Evolutionary conservation across 768 basidiomycete species (phyloP), one percentile per base, ranked within the genome.

Genomic region (Tulasnella sp.): DNA sequence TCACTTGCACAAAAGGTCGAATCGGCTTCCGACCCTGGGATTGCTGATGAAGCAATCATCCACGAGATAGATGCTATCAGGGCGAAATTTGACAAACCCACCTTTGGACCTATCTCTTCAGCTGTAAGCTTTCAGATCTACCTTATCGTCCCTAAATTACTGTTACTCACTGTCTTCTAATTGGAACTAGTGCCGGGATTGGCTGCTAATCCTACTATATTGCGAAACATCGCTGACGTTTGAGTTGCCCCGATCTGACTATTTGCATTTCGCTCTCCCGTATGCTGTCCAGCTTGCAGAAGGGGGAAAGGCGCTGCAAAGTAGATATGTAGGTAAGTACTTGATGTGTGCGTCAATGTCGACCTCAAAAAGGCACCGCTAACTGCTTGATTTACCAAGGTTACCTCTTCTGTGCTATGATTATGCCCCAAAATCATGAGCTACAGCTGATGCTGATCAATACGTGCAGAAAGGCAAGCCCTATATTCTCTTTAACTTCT

Each of bases 401-500:
- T 10, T 89, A 89, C 65, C 64, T 81, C 5, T 88, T 85, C 61
- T 88, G 86, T 60, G 64, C 72, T 47, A 77, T 83, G 60, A 63
- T 84, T 19, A 85, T 90, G 78, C 74, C 77, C 33, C 59, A 67
- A 6, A 63, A 71, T 32, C 77, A 87, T 59, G 84, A 87, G 54
- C 68, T 88, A 28, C 74, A 77, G 45, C 68, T 91, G 20, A 87
- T 91, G 81, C 71, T 89, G 19, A 79, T 90, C 53, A 91, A 91
- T 58, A 88, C 87, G 4, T 62, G 88, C 29, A 78, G 85, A 56
- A 90, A 90, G 73, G 87, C 79, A 58, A 51, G 62, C 37, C 5
- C 25, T 31, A n/a, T 32, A 41, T 54, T 19, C 32, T 28, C 2
- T 12, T 32, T 13, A 3, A 6, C 10, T 29, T 45, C 29, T 3